phyloP scores from a whole-genome alignment of 495 filamentous ascomycete species.

The Aspergillus bertholletiae region DNA sequence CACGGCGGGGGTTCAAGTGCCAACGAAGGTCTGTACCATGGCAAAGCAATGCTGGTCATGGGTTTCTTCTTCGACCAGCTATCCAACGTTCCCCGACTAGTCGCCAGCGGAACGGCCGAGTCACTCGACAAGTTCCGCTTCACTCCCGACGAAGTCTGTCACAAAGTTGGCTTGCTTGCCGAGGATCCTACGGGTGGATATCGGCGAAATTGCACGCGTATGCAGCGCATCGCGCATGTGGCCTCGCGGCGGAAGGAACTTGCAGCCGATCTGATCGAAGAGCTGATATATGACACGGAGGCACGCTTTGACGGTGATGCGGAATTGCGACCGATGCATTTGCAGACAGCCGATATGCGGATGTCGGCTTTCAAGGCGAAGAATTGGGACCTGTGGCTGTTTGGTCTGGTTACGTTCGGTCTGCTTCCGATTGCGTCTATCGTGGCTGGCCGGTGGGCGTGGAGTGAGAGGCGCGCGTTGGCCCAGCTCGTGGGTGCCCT shows the following conservation, averaged over 20 bases:
- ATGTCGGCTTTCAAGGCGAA: slow-evolving; percentile 32
- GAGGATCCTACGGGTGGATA: slow-evolving; percentile 16
- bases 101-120: slow-evolving; percentile 24
- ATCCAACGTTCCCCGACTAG: slow-evolving; percentile 25
- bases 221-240: slow-evolving; percentile 32
- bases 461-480: no score
- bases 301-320: slow-evolving; percentile 16
- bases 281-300: slow-evolving; percentile 34
- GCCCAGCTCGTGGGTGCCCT: no score
- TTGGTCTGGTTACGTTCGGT: no score
- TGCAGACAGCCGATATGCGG: slow-evolving; percentile 38
- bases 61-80: slow-evolving; percentile 35
- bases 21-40: slow-evolving; percentile 37
- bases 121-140: slow-evolving; percentile 29
- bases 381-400: slow-evolving; percentile 24
- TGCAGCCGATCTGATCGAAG: slow-evolving; percentile 36
- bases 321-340: slow-evolving; percentile 29
- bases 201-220: slow-evolving; percentile 20
- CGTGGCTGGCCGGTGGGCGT: no score
- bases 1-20: slow-evolving; percentile 33
- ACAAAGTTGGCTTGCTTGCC: slow-evolving; percentile 19
- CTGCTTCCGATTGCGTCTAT: no score
- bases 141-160: slow-evolving; percentile 23
- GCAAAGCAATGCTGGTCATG: slow-evolving; percentile 28
- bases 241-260: slow-evolving; percentile 29